These are phyloP conservation scores for Polytolypa hystricis DNA, from an alignment of 2,329 filamentous ascomycete species.

Conservation along the genomic window DNA sequence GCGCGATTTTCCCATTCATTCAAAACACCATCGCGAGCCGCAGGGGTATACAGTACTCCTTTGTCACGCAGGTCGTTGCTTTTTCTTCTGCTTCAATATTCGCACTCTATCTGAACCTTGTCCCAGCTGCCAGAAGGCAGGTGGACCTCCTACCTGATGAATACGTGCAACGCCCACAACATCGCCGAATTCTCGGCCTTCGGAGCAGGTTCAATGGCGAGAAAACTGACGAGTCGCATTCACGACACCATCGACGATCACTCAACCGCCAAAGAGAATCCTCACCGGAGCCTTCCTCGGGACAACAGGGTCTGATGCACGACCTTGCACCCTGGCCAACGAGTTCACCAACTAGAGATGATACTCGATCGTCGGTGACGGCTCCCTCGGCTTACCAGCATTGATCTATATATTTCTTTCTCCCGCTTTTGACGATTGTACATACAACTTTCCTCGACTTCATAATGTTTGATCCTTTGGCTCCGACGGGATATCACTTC, in stretches of 20 bases:
- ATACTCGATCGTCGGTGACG: too few relatives aligned
- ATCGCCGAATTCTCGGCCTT: constrained; percentile 8
- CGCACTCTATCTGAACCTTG: constrained; percentile 42
- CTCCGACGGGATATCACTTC: too few relatives aligned
- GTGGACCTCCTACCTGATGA: constrained; percentile 39
- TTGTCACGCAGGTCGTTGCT: constrained; percentile 42
- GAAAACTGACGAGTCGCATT: not conserved
- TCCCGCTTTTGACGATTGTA: too few relatives aligned
- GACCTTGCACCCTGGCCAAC: constrained; percentile 8
- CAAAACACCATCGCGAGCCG: constrained; percentile 35
- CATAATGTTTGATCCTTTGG: too few relatives aligned
- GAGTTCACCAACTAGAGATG: not conserved
- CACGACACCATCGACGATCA: not conserved
- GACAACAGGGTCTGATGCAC: constrained; percentile 12
- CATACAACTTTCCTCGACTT: too few relatives aligned
- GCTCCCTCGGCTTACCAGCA: too few relatives aligned
- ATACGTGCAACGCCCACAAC: constrained; percentile 22
- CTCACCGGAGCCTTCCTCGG: not conserved
- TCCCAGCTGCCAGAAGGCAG: constrained; percentile 38
- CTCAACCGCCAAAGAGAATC: not conserved
- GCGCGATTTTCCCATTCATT: constrained; percentile 45
- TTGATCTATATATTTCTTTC: too few relatives aligned
- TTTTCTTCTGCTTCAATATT: constrained; percentile 43
- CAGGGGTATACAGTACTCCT: constrained; percentile 36
- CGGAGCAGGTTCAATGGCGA: not conserved